phyloP scores from a whole-genome alignment of 1,139 yeast species.

The Hyphopichia fennica region DNA sequence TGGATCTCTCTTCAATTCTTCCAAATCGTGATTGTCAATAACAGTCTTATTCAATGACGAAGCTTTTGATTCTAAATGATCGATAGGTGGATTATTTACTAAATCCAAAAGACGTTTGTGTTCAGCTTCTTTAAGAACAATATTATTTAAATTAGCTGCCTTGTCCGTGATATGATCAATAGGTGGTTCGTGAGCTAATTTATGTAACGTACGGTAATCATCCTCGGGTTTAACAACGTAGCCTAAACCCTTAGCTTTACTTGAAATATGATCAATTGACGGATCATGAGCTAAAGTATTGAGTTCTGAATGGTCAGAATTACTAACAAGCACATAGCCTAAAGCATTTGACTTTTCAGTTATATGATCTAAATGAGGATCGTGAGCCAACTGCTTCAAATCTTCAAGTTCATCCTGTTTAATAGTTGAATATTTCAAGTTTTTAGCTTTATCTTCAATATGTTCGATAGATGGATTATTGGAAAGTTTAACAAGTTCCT shows the following conservation, averaged over 20 bases:
- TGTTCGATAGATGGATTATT: constrained; percentile 25
- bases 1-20: constrained; percentile 10
- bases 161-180: constrained; percentile 11
- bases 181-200: constrained; percentile 11
- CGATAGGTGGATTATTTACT: constrained; percentile 20
- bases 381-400: constrained; percentile 16
- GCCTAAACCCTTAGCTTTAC: constrained; percentile 16
- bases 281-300: constrained; percentile 1
- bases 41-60: constrained; percentile 6
- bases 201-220: constrained; percentile 6
- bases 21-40: constrained; percentile 14
- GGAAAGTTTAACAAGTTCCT: constrained; percentile 19
- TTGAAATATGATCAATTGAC: constrained; percentile 11
- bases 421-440: background rate
- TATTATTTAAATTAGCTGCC: constrained; percentile 9
- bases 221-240: background rate
- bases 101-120: constrained; percentile 11
- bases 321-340: constrained; percentile 10
- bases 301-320: constrained; percentile 6
- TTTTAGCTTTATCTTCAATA: background rate
- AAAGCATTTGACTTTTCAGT: constrained; percentile 11
- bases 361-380: constrained; percentile 13
- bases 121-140: constrained; percentile 17
- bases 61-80: constrained; percentile 16
- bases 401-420: constrained; percentile 6